Evolutionary conservation across 805 yeast genomes (phyloP), one percentile per base, ranked within the genome.

Genomic region (Ogataea methylovora): DNA sequence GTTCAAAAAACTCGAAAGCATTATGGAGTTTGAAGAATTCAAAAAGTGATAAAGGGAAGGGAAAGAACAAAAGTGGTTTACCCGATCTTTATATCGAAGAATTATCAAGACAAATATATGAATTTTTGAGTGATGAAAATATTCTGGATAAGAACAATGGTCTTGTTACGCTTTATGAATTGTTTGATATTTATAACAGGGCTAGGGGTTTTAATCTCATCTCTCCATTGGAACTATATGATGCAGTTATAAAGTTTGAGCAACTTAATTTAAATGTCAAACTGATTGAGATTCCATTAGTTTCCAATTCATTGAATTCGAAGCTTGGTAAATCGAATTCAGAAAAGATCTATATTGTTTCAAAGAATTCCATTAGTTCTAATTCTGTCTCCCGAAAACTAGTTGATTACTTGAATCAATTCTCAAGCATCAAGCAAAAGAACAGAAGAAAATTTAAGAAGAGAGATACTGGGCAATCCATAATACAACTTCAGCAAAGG

Each of bases 71-170:
- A 23, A 35, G 41, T 23, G 45, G 45, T 6, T 36, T 44, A 4
- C 45, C 55, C 4, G 33, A 32, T 8, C 30, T 56, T 10, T 60
- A 58, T 40, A 36, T 71, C 20, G 74, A 76, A 38, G 95, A 86
- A 47, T 60, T 86, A 13, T 73, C 96, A 0, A 67, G 95, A 34
- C 88, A 85, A 48, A 51, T 90, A 3, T 78, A 85, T 27, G 95
- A 84, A 45, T 87, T 76, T 53, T 60, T 84, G 8, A 58, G 63
- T 8, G 54, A 56, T 41, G 49, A 61, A 39, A 51, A 59, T 48
- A 46, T 77, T 17, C 44, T 78, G 36, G 65, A 60, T 27, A 62
- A 60, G 24, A 69, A 67, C 31, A 79, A 79, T 29, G 84, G 83
- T 2, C 60, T 77, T 14, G 61, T 82, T 11, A 67, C 85, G 0